Evolutionary conservation across 108 stramenopile genomes (phyloP), one percentile per base, ranked within the genome.

Genomic region (Pseudonitzschia multiseries): DNA sequence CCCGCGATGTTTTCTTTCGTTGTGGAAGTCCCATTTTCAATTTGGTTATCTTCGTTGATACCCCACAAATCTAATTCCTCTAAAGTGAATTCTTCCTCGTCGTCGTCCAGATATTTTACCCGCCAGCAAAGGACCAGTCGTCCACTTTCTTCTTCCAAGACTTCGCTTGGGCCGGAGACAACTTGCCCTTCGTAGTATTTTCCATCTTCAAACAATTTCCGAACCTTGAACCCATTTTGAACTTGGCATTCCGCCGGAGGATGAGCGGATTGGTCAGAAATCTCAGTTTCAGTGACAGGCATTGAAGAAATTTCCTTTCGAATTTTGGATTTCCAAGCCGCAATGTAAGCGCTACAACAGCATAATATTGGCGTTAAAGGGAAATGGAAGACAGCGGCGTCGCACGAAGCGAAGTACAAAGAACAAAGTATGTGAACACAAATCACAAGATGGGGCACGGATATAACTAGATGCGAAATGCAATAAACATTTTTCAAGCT

Each of bases 151-250:
- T 65, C 33, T 13, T 65, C 42, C 12, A 43, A 12, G 3, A 41
- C 64, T 21, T 32, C 36, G 24, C n/a, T 22, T 15, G 64, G 64
- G 18, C 64, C 64, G 24, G 36, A 43, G 5, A 24, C 33, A 40
- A 65, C 64, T 65, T 65, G 15, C 4, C 64, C 64, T 12, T 21
- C 28, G 64, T 65, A 65, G 21, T 65, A 65, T 18, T 41, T 65
- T 6, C 64, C 64, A 20, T 65, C 64, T 12, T 42, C 64, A 65
- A 65, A 65, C 13, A 65, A 27, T 26, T 65, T 65, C 20, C 64
- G 13, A 13, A 65, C 42, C 42, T 40, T 65, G 41, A 65, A 43
- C 4, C 64, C 64, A 1, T 33, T 65, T 31, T 28, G 21, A 9
- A 59, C 26, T 0, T 59, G 57, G 57, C 57, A 59, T 14, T 31